A percentile compares a stretch with the other conserved stretches of the same genome.
Evolutionary conservation across 495 filamentous ascomycete genomes (phyloP).

Genomic region (Cercophora scortea): DNA sequence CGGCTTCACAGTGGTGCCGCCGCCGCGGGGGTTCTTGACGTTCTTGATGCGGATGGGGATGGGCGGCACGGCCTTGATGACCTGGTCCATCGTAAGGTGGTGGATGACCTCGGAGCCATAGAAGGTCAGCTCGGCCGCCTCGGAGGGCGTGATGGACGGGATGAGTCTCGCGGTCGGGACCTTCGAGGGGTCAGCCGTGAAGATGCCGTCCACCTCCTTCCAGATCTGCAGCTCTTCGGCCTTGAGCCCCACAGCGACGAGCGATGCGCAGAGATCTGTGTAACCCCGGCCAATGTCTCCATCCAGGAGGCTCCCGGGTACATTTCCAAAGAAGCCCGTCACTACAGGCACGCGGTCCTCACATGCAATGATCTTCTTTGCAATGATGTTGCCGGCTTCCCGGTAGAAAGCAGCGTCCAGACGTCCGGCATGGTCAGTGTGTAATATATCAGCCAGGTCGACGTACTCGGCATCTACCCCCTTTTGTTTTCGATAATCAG

Average conservation of each 20-base stretch:
- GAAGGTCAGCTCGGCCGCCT: slow-evolving; percentile 86
- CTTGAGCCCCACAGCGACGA: slow-evolving; percentile 69
- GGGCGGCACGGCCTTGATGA: slow-evolving; percentile 71
- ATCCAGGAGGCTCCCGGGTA: slow-evolving; percentile 70
- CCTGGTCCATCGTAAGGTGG: slow-evolving; percentile 97
- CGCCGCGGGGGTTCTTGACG: slow-evolving; percentile 84
- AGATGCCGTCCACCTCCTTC: slow-evolving; percentile 92
- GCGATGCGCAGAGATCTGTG: slow-evolving; percentile 79
- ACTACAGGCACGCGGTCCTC: slow-evolving; percentile 66
- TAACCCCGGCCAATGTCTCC: slow-evolving; percentile 78
- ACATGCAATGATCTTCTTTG: slow-evolving; percentile 60
- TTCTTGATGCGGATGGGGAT: slow-evolving; percentile 98
- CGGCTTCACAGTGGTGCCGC: slow-evolving; percentile 78
- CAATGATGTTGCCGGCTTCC: slow-evolving; percentile 53
- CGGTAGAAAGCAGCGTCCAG: slow-evolving; percentile 79
- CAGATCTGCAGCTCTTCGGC: slow-evolving; percentile 82
- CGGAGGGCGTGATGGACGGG: slow-evolving; percentile 70
- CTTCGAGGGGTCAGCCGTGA: slow-evolving; percentile 80
- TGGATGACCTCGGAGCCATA: slow-evolving; percentile 96
- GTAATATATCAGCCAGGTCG: slow-evolving; percentile 70
- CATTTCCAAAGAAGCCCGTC: slow-evolving; percentile 83
- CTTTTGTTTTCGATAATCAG: slow-evolving; percentile 16
- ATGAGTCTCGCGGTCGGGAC: slow-evolving; percentile 77
- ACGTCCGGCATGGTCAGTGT: slow-evolving; percentile 49
- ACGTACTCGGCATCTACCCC: slow-evolving; percentile 79